These are phyloP conservation scores for Phytophthora colocasiae DNA, from an alignment of 352 stramenopile genomes.

Conservation along the genomic window DNA sequence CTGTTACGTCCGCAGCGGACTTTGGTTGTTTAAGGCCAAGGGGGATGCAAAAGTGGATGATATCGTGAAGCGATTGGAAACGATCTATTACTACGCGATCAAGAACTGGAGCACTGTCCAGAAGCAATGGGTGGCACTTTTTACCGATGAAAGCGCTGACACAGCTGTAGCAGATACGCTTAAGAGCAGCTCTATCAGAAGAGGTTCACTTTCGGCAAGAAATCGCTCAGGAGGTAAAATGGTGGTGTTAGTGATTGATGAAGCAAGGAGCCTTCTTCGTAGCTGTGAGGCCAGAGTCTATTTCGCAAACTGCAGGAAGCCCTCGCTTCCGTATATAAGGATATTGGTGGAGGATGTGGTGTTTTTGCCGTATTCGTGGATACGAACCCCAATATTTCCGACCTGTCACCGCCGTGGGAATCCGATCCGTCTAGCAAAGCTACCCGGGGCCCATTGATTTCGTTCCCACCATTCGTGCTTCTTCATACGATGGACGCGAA, in stretches of 20 bases:
- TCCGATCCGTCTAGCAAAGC: no score
- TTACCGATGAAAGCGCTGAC: not conserved
- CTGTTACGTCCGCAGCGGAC: no score
- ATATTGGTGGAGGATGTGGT: not conserved
- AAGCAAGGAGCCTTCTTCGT: not conserved
- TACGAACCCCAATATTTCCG: not conserved
- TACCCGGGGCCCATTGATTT: no score
- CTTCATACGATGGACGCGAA: not conserved
- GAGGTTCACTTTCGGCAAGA: no score
- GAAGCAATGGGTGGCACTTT: not conserved
- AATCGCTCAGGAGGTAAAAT: not conserved
- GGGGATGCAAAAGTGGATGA: not conserved
- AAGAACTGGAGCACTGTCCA: constrained; percentile 4
- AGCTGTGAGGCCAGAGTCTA: no score
- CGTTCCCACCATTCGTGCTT: not conserved
- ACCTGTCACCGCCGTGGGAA: no score
- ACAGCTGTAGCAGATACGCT: not conserved
- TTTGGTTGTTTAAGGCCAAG: no score
- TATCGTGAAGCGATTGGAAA: not conserved
- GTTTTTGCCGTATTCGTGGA: not conserved
- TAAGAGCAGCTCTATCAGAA: no score
- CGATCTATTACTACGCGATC: constrained; percentile 1
- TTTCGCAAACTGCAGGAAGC: not conserved
- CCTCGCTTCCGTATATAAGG: not conserved
- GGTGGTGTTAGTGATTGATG: not conserved